These are phyloP conservation scores for Cystoderma amianthinum DNA, from an alignment of 768 basidiomycete species.

Conservation along the genomic window DNA sequence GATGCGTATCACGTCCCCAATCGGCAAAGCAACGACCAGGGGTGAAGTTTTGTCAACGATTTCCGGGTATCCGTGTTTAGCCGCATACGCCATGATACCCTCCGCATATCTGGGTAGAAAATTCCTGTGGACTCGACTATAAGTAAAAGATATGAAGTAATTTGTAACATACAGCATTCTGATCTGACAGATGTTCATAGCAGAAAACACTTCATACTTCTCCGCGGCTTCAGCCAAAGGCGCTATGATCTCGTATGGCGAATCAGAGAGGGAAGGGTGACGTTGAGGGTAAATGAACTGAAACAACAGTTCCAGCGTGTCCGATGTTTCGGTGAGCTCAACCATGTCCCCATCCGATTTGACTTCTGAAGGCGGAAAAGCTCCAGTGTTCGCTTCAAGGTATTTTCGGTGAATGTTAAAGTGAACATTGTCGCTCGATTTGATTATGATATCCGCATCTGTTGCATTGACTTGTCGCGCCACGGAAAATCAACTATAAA, in stretches of 20 bases:
- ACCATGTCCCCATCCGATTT: constrained; percentile 13
- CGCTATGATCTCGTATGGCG: constrained; percentile 10
- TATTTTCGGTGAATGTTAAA: constrained; percentile 19
- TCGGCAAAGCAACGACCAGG: constrained; percentile 3
- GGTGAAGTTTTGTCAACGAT: constrained; percentile 6
- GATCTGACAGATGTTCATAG: constrained; percentile 14
- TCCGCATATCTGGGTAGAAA: constrained; percentile 1
- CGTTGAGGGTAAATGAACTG: constrained; percentile 17
- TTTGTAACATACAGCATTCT: background rate
- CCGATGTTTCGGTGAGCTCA: constrained; percentile 13
- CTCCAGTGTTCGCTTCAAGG: constrained; percentile 17
- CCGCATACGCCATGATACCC: constrained; percentile 5
- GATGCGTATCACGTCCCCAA: constrained; percentile 1
- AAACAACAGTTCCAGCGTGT: constrained; percentile 17
- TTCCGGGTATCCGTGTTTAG: constrained; percentile 6
- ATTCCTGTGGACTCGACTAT: too few relatives aligned
- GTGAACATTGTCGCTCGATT: constrained; percentile 16
- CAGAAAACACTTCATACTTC: constrained; percentile 19
- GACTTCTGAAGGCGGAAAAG: constrained; percentile 18
- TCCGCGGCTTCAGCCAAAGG: constrained; percentile 18
- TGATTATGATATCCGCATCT: constrained; percentile 20
- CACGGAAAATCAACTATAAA: too few relatives aligned
- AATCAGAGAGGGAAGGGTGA: constrained; percentile 12
- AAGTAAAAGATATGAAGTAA: background rate
- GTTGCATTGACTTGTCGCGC: background rate